phyloP scores from a whole-genome alignment of 2,329 filamentous ascomycete genomes.

The Alternaria sp. region DNA sequence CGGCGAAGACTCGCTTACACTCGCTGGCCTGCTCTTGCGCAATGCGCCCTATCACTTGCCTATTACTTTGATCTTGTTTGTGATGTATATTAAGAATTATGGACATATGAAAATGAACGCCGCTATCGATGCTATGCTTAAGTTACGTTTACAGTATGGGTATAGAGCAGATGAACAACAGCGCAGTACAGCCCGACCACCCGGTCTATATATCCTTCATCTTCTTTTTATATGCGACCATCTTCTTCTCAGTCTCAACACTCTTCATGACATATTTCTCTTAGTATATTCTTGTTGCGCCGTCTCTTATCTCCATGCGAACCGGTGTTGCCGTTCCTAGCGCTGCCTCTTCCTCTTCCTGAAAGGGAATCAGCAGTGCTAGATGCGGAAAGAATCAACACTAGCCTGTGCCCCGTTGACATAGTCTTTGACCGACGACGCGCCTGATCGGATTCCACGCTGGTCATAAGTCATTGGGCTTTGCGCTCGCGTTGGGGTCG shows the following conservation, averaged over 20 bases:
- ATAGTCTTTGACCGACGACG: conserved; percentile 16
- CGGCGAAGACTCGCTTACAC: conserved; percentile 27
- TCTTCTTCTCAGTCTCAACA: not conserved
- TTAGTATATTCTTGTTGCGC: not conserved
- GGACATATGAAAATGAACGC: not conserved
- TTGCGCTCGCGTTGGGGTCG: conserved; percentile 9
- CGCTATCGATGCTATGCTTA: not conserved
- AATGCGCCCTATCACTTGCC: not conserved
- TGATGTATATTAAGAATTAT: not conserved
- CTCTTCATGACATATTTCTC: not conserved
- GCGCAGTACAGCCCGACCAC: conserved; percentile 6
- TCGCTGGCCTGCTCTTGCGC: not conserved
- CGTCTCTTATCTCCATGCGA: not conserved
- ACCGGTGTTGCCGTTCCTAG: not conserved
- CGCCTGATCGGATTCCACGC: conserved; percentile 14
- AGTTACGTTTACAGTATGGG: conserved; percentile 13
- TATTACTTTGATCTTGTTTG: not conserved
- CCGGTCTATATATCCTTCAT: not conserved
- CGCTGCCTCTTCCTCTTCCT: not conserved
- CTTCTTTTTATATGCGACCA: not conserved
- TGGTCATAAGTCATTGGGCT: conserved; percentile 12
- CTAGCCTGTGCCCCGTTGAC: conserved; percentile 11
- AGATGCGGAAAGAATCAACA: conserved; percentile 25
- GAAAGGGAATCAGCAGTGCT: not conserved
- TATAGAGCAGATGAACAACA: conserved; percentile 24